A percentile compares a stretch with the other conserved stretches of the same genome.
Evolutionary conservation across 352 stramenopile species (phyloP).

Genomic region (Phytophthora quininea): DNA sequence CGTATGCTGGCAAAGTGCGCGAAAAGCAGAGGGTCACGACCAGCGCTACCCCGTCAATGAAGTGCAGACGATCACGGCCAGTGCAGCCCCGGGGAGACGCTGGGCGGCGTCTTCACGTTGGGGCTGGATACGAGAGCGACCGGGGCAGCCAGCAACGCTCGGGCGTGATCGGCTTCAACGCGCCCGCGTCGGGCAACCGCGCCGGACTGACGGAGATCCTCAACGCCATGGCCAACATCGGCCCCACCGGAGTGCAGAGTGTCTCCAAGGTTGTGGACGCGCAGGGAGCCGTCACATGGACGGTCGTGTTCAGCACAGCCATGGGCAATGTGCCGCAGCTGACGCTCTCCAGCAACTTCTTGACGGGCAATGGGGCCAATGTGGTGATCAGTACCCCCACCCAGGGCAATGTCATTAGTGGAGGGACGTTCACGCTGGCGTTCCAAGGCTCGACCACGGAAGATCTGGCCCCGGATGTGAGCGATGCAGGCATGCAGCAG

Average conservation of each 20-base stretch:
- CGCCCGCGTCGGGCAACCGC: slow-evolving; percentile 51
- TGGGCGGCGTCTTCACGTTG: slow-evolving; percentile 91
- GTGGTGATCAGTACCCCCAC: slow-evolving; percentile 66
- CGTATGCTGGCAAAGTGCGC: slow-evolving; percentile 79
- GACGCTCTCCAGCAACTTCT: slow-evolving; percentile 65
- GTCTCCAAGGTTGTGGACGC: slow-evolving; percentile 73
- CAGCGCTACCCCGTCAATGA: slow-evolving; percentile 61
- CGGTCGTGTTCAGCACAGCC: slow-evolving; percentile 78
- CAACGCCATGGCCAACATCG: slow-evolving; percentile 83
- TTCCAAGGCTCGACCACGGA: slow-evolving; percentile 90
- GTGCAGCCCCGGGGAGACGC: slow-evolving; percentile 80
- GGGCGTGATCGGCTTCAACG: slow-evolving; percentile 91
- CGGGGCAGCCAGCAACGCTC: slow-evolving; percentile 92
- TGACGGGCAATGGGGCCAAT: slow-evolving; percentile 74
- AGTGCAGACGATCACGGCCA: slow-evolving; percentile 89
- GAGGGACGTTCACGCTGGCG: slow-evolving; percentile 91
- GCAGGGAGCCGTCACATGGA: slow-evolving; percentile 92
- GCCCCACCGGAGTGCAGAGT: slow-evolving; percentile 50
- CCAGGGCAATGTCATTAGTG: slow-evolving; percentile 70
- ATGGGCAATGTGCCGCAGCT: slow-evolving; percentile 74
- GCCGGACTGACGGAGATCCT: slow-evolving; percentile 73
- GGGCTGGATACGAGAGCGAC: slow-evolving; percentile 88
- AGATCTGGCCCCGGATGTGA: slow-evolving; percentile 86
- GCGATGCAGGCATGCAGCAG: slow-evolving; percentile 65
- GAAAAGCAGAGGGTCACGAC: slow-evolving; percentile 91